phyloP scores from a whole-genome alignment of 2,329 filamentous ascomycete species.

The Pestalotiopsis sp. region DNA sequence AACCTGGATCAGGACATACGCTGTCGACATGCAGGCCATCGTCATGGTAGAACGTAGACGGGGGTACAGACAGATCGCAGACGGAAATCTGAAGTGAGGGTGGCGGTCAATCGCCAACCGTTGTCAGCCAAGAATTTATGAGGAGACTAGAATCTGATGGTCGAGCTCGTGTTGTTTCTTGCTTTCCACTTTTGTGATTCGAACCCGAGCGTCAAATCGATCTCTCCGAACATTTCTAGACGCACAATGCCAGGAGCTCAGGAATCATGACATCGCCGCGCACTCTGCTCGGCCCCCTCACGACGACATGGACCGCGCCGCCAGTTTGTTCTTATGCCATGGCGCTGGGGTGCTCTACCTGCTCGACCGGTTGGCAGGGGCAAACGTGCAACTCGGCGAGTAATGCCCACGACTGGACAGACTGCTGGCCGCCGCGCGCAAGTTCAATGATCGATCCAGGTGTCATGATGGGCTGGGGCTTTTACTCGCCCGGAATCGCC shows the following conservation, averaged over 20 bases:
- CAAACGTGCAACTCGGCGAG: constrained; percentile 20
- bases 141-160: background rate
- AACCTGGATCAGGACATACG: background rate
- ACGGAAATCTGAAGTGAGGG: background rate
- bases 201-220: background rate
- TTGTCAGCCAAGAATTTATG: too few relatives aligned
- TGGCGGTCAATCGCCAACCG: too few relatives aligned
- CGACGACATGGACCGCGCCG: constrained; percentile 21
- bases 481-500: constrained; percentile 23
- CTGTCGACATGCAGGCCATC: background rate
- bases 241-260: background rate
- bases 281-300: constrained; percentile 22
- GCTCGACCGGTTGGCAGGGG: constrained; percentile 19
- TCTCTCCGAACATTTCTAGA: background rate
- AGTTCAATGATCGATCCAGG: constrained; percentile 15
- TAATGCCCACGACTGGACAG: constrained; percentile 19
- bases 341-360: constrained; percentile 18
- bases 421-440: constrained; percentile 24
- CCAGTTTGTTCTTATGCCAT: constrained; percentile 22
- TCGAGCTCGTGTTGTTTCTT: background rate
- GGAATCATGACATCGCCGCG: constrained; percentile 10
- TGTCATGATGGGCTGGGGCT: constrained; percentile 21
- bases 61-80: background rate
- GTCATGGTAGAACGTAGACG: background rate
- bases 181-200: background rate